Conservation (phyloP, 352 stramenopile species). For the Phytopythium chamaehyphon region DNA sequence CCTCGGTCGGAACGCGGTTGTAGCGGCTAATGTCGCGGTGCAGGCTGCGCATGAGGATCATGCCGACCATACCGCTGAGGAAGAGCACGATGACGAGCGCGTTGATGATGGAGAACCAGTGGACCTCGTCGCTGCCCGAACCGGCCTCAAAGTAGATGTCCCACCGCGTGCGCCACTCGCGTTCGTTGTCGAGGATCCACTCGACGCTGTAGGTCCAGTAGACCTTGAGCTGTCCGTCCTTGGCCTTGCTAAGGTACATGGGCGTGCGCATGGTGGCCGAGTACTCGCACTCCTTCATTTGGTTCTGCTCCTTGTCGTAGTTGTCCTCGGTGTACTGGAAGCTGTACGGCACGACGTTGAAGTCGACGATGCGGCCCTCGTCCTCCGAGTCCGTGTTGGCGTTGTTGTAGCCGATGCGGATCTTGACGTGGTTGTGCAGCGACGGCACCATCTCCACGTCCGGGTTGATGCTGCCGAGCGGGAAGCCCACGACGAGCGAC, state of each 20-base stretch:
- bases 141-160: conserved; percentile 97
- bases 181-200: conserved; percentile 93
- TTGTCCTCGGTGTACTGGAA: conserved; percentile 90
- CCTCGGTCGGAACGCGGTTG: conserved; percentile 94
- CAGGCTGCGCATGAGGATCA: conserved; percentile 98
- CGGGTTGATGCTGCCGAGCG: conserved; percentile 87
- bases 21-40: conserved; percentile 98
- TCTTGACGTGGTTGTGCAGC: conserved; percentile 99
- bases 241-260: conserved; percentile 82
- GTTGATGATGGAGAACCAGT: conserved; percentile 99
- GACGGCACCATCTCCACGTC: conserved; percentile 88
- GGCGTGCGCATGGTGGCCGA: conserved; percentile 56
- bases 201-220: conserved; percentile 98
- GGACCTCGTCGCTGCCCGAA: conserved; percentile 92
- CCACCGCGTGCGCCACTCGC: conserved; percentile 98
- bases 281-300: conserved; percentile 75
- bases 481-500: conserved; percentile 77
- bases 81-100: conserved; percentile 99
- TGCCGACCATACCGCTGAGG: conserved; percentile 97
- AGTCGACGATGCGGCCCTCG: conserved; percentile 97
- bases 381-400: conserved; percentile 53
- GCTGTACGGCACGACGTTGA: conserved; percentile 97
- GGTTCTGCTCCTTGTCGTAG: conserved; percentile 55
- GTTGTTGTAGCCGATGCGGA: conserved; percentile 98
- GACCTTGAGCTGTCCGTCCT: conserved; percentile 79